Percentiles rank a stretch among this genome's conserved stretches.
Conservation (phyloP, 805 yeast genomes). For the Lachancea sp. region DNA sequence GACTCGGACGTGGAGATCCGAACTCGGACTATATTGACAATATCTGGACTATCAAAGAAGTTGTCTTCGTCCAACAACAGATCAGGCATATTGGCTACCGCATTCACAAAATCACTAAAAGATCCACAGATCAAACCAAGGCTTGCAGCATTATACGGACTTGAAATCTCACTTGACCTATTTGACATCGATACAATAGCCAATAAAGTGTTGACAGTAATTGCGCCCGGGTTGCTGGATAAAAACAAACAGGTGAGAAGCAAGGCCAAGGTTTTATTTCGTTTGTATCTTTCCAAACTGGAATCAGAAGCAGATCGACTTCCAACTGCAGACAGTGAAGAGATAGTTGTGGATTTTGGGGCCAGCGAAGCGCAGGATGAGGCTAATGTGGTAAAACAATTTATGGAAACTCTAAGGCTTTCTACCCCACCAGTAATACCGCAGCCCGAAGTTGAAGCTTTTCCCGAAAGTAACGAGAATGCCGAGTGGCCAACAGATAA, state of each 20-base stretch:
- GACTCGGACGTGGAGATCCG: slow-evolving; percentile 28
- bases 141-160: slow-evolving; percentile 68
- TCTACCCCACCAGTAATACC: slow-evolving; percentile 5
- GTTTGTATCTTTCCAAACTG: slow-evolving; percentile 51
- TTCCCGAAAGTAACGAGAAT: slow-evolving; percentile 1
- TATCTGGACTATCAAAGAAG: slow-evolving; percentile 22
- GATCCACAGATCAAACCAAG: slow-evolving; percentile 75
- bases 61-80: slow-evolving; percentile 35
- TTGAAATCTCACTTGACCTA: slow-evolving; percentile 54
- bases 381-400: slow-evolving; percentile 16
- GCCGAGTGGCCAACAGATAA: slow-evolving; percentile 12
- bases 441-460: neutral
- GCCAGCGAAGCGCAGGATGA: slow-evolving; percentile 13
- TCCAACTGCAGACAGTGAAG: slow-evolving; percentile 10
- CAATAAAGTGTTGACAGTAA: slow-evolving; percentile 71
- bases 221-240: slow-evolving; percentile 81
- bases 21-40: slow-evolving; percentile 28
- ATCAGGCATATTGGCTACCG: slow-evolving; percentile 76
- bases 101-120: slow-evolving; percentile 73
- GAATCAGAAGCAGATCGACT: slow-evolving; percentile 37
- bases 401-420: slow-evolving; percentile 19
- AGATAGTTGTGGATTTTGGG: slow-evolving; percentile 21
- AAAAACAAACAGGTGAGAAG: slow-evolving; percentile 59
- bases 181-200: slow-evolving; percentile 74
- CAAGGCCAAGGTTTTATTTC: slow-evolving; percentile 66